Evolutionary conservation across 805 yeast species (phyloP).

Genomic region (Candida peoriensis): DNA sequence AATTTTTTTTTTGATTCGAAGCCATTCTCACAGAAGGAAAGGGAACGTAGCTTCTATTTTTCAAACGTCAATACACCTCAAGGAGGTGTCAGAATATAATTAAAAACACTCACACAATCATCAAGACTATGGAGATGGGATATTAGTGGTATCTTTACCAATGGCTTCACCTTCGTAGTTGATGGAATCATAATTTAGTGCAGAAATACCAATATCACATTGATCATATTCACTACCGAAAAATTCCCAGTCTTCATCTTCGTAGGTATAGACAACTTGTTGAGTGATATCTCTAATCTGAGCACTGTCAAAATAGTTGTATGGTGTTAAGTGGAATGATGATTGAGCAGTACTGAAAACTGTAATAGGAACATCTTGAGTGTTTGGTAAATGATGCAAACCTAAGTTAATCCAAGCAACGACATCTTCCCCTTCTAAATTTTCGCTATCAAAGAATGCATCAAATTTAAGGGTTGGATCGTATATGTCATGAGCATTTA

Average conservation of each 20-base stretch:
- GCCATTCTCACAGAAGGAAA: too few relatives aligned
- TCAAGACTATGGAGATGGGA: conserved; percentile 22
- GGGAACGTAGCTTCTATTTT: too few relatives aligned
- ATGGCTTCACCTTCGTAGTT: conserved; percentile 19
- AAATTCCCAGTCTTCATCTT: conserved; percentile 21
- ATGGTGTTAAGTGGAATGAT: conserved; percentile 23
- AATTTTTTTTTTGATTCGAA: too few relatives aligned
- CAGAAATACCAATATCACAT: conserved; percentile 17
- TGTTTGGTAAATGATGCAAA: conserved; percentile 26
- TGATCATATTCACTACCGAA: conserved; percentile 15
- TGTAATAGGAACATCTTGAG: conserved; percentile 27
- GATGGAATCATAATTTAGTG: conserved; percentile 13
- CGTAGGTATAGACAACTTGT: conserved; percentile 19
- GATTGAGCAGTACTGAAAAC: conserved; percentile 24
- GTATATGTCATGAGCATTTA: conserved; percentile 19
- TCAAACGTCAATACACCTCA: too few relatives aligned
- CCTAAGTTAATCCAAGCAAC: conserved; percentile 27
- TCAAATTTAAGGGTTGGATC: conserved; percentile 23
- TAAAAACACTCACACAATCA: too few relatives aligned
- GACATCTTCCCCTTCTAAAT: conserved; percentile 23
- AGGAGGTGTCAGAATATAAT: too few relatives aligned
- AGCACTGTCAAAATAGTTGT: conserved; percentile 23
- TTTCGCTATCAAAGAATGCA: conserved; percentile 23
- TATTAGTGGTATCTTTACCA: conserved; percentile 21
- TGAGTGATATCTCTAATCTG: conserved; percentile 22